These are phyloP conservation scores for Lunularia cruciata DNA, from an alignment of 225 moss, liverwort and hornwort species.

Conservation along the genomic window DNA sequence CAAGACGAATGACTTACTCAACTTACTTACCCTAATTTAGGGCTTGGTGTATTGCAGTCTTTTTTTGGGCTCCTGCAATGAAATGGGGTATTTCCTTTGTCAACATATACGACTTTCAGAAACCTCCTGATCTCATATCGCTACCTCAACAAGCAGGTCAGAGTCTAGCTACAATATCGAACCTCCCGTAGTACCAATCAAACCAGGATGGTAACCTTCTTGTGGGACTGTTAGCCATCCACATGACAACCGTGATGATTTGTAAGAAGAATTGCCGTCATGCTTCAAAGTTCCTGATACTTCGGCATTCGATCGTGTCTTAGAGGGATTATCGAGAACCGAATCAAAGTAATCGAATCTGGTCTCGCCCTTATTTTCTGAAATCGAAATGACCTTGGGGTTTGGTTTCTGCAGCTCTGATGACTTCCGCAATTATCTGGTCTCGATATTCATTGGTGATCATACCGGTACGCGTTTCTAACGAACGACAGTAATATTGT, in stretches of 20 bases:
- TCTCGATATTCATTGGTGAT: slow-evolving; percentile 41
- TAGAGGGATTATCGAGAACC: too few relatives aligned
- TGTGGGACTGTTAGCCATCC: not conserved
- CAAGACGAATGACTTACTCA: not conserved
- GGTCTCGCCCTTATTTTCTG: too few relatives aligned
- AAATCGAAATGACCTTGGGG: too few relatives aligned
- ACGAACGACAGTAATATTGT: too few relatives aligned
- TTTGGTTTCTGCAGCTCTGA: slow-evolving; percentile 24
- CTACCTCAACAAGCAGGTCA: slow-evolving; percentile 41
- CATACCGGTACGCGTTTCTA: slow-evolving; percentile 24
- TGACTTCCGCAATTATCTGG: slow-evolving; percentile 36
- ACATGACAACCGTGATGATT: not conserved
- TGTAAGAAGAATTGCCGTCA: too few relatives aligned
- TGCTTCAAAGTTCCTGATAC: too few relatives aligned
- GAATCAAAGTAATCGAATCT: too few relatives aligned
- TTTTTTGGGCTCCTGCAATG: slow-evolving; percentile 43
- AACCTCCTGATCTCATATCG: slow-evolving; percentile 36
- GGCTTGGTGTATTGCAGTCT: not conserved
- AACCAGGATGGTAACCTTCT: too few relatives aligned
- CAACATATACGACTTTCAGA: slow-evolving; percentile 37
- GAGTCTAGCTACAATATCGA: not conserved
- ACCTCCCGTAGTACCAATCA: not conserved
- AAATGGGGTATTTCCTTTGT: slow-evolving; percentile 43
- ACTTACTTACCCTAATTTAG: not conserved
- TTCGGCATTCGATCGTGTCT: too few relatives aligned